Conservation (phyloP, 2,329 filamentous ascomycete genomes). For the Colletotrichum paranaense region DNA sequence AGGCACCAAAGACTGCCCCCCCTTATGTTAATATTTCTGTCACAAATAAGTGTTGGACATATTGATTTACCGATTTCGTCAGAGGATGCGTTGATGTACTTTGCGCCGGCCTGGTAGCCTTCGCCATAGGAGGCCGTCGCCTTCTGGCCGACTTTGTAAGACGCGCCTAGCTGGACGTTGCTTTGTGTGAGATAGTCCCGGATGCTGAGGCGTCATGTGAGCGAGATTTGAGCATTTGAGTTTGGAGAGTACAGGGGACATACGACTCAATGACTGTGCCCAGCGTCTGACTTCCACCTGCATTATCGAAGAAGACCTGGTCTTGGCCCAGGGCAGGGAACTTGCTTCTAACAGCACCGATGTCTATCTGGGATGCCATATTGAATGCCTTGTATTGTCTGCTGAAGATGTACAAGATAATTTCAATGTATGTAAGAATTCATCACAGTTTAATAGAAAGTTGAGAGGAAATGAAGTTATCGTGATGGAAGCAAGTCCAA, state of each 20-base stretch:
- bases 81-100: conserved; percentile 74
- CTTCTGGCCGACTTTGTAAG: conserved; percentile 69
- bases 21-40: not conserved
- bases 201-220: conserved; percentile 57
- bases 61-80: conserved; percentile 69
- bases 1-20: conserved; percentile 74
- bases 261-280: conserved; percentile 75
- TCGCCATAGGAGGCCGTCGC: conserved; percentile 70
- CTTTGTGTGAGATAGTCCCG: conserved; percentile 72
- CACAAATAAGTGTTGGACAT: too few species aligned
- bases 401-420: not conserved
- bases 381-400: not conserved
- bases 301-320: conserved; percentile 83
- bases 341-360: conserved; percentile 64
- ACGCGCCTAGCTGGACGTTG: conserved; percentile 82
- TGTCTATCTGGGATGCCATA: conserved; percentile 47
- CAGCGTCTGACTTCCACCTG: conserved; percentile 79
- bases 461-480: not conserved
- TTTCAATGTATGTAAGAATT: too few species aligned
- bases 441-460: not conserved
- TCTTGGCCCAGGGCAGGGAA: conserved; percentile 77
- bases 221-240: not conserved
- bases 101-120: conserved; percentile 74
- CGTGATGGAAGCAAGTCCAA: not conserved
- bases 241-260: conserved; percentile 40